These are phyloP conservation scores for Saturnispora ahearnii DNA, from an alignment of 805 yeast species.

Conservation along the genomic window DNA sequence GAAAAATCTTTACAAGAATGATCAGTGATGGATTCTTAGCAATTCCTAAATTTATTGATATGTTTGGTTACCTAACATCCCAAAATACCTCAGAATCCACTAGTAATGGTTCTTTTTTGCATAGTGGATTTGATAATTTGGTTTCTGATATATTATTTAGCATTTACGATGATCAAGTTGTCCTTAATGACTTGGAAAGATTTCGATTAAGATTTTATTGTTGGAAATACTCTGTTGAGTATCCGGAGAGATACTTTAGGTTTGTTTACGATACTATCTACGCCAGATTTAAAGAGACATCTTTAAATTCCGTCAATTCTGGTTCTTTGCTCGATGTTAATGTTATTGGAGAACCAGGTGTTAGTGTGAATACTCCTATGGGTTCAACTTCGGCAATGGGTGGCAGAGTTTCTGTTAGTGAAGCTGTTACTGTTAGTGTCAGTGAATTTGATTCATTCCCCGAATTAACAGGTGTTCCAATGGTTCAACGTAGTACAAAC, in stretches of 20 bases:
- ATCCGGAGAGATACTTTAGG: constrained; percentile 15
- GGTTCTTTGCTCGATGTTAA: constrained; percentile 10
- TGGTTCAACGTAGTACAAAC: constrained; percentile 3
- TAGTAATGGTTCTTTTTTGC: constrained; percentile 15
- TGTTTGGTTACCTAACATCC: constrained; percentile 14
- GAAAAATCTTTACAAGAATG: constrained; percentile 30
- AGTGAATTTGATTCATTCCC: constrained; percentile 17
- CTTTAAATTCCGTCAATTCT: constrained; percentile 3
- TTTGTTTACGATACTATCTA: constrained; percentile 13
- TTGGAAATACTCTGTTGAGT: constrained; percentile 10
- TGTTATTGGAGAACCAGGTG: constrained; percentile 12
- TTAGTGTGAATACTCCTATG: neutral
- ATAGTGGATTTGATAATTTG: constrained; percentile 14
- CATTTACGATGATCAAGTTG: constrained; percentile 12
- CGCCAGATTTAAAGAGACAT: constrained; percentile 2
- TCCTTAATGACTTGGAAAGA: constrained; percentile 10
- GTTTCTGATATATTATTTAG: constrained; percentile 23
- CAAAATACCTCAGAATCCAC: constrained; percentile 9
- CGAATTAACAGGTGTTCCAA: constrained; percentile 17
- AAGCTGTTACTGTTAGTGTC: constrained; percentile 19
- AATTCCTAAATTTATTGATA: constrained; percentile 27
- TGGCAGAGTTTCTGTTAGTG: constrained; percentile 14
- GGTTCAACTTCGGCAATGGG: neutral
- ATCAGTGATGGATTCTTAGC: constrained; percentile 30
- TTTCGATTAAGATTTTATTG: constrained; percentile 15